Evolutionary conservation across 805 yeast species (phyloP), one percentile per base, ranked within the genome.

Genomic region (Cyberlindnera petersonii): DNA sequence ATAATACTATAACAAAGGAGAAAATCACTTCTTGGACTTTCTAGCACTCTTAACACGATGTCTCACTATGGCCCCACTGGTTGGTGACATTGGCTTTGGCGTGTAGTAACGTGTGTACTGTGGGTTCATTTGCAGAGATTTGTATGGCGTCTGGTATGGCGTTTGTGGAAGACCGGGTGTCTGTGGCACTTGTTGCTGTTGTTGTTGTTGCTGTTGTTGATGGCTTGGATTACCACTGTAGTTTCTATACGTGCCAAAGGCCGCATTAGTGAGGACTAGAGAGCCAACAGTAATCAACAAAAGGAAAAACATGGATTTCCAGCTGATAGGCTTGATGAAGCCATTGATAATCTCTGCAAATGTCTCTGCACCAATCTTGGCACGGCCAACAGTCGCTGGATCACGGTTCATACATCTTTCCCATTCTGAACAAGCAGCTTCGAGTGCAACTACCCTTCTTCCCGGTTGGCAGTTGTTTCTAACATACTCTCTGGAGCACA

Each of bases 271-370:
- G 7, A 72, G 61, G 8, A 72, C 54, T 22, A 80, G 58, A 3
- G 78, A 64, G 1, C 84, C 85, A 28, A 76, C 63, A 4, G 74
- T 57, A 16, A 75, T 49, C 2, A 71, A 32, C 4, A 67, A 43
- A 13, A 79, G 49, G 38, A 79, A 68, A 4, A 75, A 45, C 55
- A 84, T 68, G 4, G 88, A 68, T 56, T 84, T 81, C 74, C 85
- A 73, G 23, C 81, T 75, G 26, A 86, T 80, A 3, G 86, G 82
- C 41, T 71, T 75, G 17, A 85, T 62, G 52, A 86, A 86, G 2
- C 88, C 78, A 60, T 87, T 84, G 31, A 87, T 65, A 7, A 86
- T 83, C 46, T 83, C 91, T 2, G 94, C 95, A 50, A 86, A 71
- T 0, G 91, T 81, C 55, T 82, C 88, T 0, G 94, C 94, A 33